These are phyloP conservation scores for Coemansia sp. DNA, from an alignment of 192 early-diverging fungal genomes.

Conservation along the genomic window DNA sequence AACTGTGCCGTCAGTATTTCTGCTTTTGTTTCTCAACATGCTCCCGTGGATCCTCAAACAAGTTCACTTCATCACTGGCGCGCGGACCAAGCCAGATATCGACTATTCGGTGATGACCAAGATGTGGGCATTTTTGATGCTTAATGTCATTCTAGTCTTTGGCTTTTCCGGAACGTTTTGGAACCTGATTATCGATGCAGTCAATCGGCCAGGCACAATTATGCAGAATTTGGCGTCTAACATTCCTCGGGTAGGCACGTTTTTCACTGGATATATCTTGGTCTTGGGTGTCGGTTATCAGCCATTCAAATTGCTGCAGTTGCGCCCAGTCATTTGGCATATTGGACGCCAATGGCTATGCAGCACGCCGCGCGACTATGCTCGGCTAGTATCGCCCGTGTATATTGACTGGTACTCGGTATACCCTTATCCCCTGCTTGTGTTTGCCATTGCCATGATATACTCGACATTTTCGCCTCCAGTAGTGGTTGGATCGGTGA, in stretches of 20 bases:
- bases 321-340: slow-evolving; percentile 62
- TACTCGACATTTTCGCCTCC: slow-evolving; percentile 76
- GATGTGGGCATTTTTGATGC: slow-evolving; percentile 72
- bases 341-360: slow-evolving; percentile 60
- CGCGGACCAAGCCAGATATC: slow-evolving; percentile 41
- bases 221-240: slow-evolving; percentile 63
- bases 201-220: slow-evolving; percentile 62
- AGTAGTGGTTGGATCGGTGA: slow-evolving; percentile 65
- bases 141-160: slow-evolving; percentile 75
- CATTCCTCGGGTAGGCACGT: slow-evolving; percentile 69
- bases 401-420: slow-evolving; percentile 68
- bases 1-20: slow-evolving; percentile 70
- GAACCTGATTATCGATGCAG: slow-evolving; percentile 61
- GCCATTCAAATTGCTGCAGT: slow-evolving; percentile 69
- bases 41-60: slow-evolving; percentile 68
- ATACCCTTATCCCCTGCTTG: slow-evolving; percentile 67
- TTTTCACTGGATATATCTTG: slow-evolving; percentile 74
- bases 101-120: slow-evolving; percentile 60
- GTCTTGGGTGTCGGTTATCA: slow-evolving; percentile 68
- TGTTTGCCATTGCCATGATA: slow-evolving; percentile 70
- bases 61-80: slow-evolving; percentile 41
- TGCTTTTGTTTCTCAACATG: slow-evolving; percentile 66
- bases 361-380: slow-evolving; percentile 77
- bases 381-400: slow-evolving; percentile 68
- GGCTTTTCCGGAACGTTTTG: slow-evolving; percentile 68